Evolutionary conservation across 768 basidiomycete genomes (phyloP).

Genomic region (Termitomyces heimii): DNA sequence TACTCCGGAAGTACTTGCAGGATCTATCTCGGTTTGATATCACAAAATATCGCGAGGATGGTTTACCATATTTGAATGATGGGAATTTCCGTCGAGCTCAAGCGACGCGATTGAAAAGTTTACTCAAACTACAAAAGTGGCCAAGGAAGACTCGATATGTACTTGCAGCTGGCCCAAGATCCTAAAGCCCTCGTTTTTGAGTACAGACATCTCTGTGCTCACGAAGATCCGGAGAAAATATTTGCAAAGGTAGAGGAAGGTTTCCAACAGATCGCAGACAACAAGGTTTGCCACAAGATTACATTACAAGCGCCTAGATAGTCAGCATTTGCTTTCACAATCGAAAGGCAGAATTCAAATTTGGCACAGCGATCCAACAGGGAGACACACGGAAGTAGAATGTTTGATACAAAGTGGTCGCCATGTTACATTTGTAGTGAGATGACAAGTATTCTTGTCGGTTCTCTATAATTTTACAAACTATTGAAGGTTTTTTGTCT

Average conservation of each 20-base stretch:
- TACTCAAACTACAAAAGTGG: not conserved
- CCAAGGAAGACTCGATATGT: not conserved
- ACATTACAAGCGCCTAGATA: not conserved
- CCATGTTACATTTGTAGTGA: no score
- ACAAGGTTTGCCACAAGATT: not conserved
- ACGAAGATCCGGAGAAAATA: not conserved
- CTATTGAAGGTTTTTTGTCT: no score
- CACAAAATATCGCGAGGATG: no score
- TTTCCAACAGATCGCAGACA: not conserved
- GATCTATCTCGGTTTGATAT: no score
- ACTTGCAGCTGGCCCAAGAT: not conserved
- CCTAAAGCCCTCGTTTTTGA: not conserved
- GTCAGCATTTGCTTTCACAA: not conserved
- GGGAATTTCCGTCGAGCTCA: no score
- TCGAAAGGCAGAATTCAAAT: not conserved
- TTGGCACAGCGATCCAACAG: not conserved
- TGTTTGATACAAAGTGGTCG: no score
- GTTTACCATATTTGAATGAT: no score
- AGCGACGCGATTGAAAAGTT: not conserved
- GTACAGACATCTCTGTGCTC: not conserved
- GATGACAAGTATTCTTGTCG: no score
- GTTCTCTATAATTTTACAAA: no score
- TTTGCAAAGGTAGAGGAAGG: not conserved
- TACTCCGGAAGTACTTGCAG: no score
- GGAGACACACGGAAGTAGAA: not conserved